Evolutionary conservation across 2,329 filamentous ascomycete species (phyloP).

Genomic region (Penicillium sp.): DNA sequence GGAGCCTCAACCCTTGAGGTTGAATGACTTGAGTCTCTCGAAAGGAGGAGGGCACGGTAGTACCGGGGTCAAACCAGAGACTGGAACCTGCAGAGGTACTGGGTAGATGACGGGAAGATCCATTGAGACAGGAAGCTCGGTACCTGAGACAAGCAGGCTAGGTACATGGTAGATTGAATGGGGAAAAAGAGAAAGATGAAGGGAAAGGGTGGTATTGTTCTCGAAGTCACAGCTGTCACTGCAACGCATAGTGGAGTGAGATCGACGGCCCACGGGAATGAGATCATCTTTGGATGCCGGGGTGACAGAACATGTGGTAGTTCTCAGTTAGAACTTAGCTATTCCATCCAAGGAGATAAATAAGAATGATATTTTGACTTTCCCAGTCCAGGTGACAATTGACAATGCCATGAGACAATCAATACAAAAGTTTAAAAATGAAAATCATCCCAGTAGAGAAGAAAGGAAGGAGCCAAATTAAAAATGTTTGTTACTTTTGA

Average conservation of each 20-base stretch:
- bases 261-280: constrained; percentile 1
- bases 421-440: background rate
- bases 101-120: background rate
- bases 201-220: constrained; percentile 6
- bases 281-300: background rate
- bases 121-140: background rate
- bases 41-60: constrained; percentile 15
- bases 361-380: background rate
- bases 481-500: constrained; percentile 4
- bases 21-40: background rate
- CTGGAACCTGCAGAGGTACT: background rate
- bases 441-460: background rate
- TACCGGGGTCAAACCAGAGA: constrained; percentile 4
- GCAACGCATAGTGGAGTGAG: background rate
- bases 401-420: constrained; percentile 2
- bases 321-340: too few species aligned
- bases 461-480: background rate
- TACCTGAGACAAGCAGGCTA: constrained; percentile 2
- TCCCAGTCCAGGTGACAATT: constrained; percentile 1
- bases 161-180: too few species aligned
- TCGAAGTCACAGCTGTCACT: background rate
- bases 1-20: background rate
- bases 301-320: background rate
- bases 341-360: too few species aligned
- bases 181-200: background rate